Base-by-base conservation (phyloP, 2,329 filamentous ascomycete species). In the Didymella lethalis region DNA sequence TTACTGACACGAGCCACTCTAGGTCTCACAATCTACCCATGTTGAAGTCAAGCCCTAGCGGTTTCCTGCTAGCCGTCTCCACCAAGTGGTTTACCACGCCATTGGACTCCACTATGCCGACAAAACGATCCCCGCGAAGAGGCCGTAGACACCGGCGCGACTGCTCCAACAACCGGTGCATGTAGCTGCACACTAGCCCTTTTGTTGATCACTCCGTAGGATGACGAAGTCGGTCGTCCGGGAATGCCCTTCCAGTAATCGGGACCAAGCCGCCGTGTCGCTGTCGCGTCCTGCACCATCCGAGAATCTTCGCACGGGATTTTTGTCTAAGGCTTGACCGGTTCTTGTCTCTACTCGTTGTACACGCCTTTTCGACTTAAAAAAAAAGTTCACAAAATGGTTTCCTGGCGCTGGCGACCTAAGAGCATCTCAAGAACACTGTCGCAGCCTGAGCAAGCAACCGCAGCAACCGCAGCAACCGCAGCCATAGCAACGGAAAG, bases 81-180 rank as follows among this genome's bases (percentile, higher is more conserved):
- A 41, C 36, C 36, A 51, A 38, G 32, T 29, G 55, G 57, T 57
- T 53, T 64, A 54, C 60, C 51, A 62, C 66, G 68, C 68, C 62
- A 71, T 67, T 48, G 36, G 47, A 57, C 59, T 54, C 67, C 64
- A 62, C 61, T 64, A 70, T 70, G 63, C 57, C 65, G 66, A 68
- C 54, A 64, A 34, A 31, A 28, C 29, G 34, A 40, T 63, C 46
- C 26, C 62, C 59, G 57, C 61, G 64, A 59, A 59, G 46, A 54
- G 25, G 46, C 56, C 56, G 50, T 59, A 54, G 40, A 50, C 50
- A 36, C 56, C 59, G 49, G 26, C 32, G 41, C 38, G 34, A 20
- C 23, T 23, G 34, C 47, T 54, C 31, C 12, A 48, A 34, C 10
- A 32, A 46, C 23, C 23, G 23, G 23, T 49, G 38, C 56, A 44